Evolutionary conservation across 1,139 yeast species (phyloP).

Genomic region (Blastobotrys elegans): DNA sequence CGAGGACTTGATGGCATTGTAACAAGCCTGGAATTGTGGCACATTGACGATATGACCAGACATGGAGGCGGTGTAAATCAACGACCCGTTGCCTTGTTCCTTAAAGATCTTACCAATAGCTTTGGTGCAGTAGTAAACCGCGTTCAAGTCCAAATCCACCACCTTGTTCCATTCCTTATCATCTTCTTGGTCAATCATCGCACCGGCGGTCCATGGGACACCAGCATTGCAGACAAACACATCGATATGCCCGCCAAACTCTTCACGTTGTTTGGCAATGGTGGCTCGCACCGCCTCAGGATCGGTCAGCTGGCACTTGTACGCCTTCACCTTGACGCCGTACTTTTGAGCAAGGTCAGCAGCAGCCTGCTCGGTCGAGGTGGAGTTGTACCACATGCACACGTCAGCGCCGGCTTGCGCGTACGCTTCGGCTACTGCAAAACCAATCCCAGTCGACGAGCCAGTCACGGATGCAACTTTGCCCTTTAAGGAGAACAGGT

Average conservation of each 20-base stretch:
- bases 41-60: conserved; percentile 84
- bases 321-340: conserved; percentile 64
- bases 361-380: conserved; percentile 59
- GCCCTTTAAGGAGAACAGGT: conserved; percentile 53
- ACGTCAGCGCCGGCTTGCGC: conserved; percentile 92
- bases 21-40: conserved; percentile 85
- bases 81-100: conserved; percentile 65
- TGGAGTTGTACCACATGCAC: conserved; percentile 74
- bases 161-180: conserved; percentile 62
- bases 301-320: conserved; percentile 64
- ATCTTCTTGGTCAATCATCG: conserved; percentile 53
- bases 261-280: conserved; percentile 54
- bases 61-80: conserved; percentile 85
- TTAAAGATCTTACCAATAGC: conserved; percentile 66
- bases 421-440: conserved; percentile 75
- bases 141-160: conserved; percentile 66
- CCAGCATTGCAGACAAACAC: conserved; percentile 91
- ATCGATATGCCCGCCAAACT: conserved; percentile 76
- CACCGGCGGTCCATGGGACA: conserved; percentile 77
- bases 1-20: conserved; percentile 90
- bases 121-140: conserved; percentile 73
- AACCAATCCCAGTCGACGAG: conserved; percentile 81
- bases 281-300: conserved; percentile 53
- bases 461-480: conserved; percentile 89
- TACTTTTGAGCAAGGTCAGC: conserved; percentile 52